Evolutionary conservation across 139 green algal genomes (phyloP), one percentile per base, ranked within the genome.

Genomic region (Zygnema circumcarinatum): DNA sequence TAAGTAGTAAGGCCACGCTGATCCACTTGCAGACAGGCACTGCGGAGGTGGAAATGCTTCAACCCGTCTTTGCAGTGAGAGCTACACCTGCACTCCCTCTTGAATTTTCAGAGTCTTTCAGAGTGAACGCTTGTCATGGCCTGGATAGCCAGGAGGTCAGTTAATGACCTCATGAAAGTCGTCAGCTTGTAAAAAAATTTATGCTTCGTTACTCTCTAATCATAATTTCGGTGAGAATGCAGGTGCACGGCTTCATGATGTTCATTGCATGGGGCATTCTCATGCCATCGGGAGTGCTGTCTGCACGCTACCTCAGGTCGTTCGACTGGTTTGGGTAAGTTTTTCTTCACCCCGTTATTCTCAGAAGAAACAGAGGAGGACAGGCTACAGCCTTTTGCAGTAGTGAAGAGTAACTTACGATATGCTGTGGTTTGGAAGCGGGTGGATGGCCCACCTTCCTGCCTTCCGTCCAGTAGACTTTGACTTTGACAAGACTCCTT

Each of bases 201-300:
- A n/a, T n/a, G n/a, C n/a, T n/a, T n/a, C n/a, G n/a, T n/a, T n/a
- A n/a, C n/a, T n/a, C n/a, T n/a, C n/a, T n/a, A n/a, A n/a, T n/a
- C n/a, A n/a, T n/a, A n/a, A n/a, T n/a, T n/a, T n/a, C n/a, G n/a
- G n/a, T n/a, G n/a, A n/a, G n/a, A 78, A 56, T 41, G 79, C 79
- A 86, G 79, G 82, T 90, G 21, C 84, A 89, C 25, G 84, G 84
- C 32, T 89, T 89, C 79, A 89, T 89, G 79, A 89, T 89, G 84
- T 89, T 89, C 79, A 78, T 89, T 33, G 80, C 84, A 0, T 89
- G 84, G 84, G 84, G 81, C 20, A 56, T 89, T 53, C 84, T 89
- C 20, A 40, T 89, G 79, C 84, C 84, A 33, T 78, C 53, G 42
- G 84, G 84, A 0, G 84, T 81, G n/a, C 52, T 89, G 39, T 76